Evolutionary conservation across 2,329 filamentous ascomycete genomes (phyloP).

Genomic region (Stemphylium lycopersici): DNA sequence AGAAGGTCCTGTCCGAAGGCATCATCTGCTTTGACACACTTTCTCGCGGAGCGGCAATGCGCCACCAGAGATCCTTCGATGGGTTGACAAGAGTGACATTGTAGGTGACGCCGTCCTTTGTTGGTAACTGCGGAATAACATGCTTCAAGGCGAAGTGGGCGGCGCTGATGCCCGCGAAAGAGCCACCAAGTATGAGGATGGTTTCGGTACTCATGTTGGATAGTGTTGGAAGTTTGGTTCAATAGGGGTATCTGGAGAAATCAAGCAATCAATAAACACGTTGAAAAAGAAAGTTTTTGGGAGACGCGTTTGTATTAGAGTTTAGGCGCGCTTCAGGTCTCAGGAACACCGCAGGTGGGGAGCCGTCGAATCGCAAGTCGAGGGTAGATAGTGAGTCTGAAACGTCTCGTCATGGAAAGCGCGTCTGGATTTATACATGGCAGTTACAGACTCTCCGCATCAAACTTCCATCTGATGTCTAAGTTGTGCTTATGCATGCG

Average conservation of each 20-base stretch:
- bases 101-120: slow-evolving; percentile 50
- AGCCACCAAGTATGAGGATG: slow-evolving; percentile 46
- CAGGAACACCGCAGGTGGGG: slow-evolving; percentile 24
- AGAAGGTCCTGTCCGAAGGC: slow-evolving; percentile 56
- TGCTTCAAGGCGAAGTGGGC: slow-evolving; percentile 48
- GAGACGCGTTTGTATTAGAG: slow-evolving; percentile 18
- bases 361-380: slow-evolving; percentile 12
- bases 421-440: slow-evolving; percentile 3
- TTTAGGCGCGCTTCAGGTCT: slow-evolving; percentile 16
- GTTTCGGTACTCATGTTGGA: slow-evolving; percentile 42
- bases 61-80: slow-evolving; percentile 61
- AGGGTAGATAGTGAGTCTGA: slow-evolving; percentile 7
- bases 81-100: slow-evolving; percentile 64
- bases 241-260: slow-evolving; percentile 13
- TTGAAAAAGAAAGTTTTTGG: slow-evolving; percentile 9
- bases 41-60: slow-evolving; percentile 60
- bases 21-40: slow-evolving; percentile 59
- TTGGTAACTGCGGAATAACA: slow-evolving; percentile 42
- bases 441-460: not conserved
- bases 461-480: not conserved
- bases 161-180: slow-evolving; percentile 44
- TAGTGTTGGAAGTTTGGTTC: not conserved
- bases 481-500: slow-evolving; percentile 5
- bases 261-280: slow-evolving; percentile 8
- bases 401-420: slow-evolving; percentile 1